phyloP scores from a whole-genome alignment of 257 asterid genomes.

The Primulina eburnea region DNA sequence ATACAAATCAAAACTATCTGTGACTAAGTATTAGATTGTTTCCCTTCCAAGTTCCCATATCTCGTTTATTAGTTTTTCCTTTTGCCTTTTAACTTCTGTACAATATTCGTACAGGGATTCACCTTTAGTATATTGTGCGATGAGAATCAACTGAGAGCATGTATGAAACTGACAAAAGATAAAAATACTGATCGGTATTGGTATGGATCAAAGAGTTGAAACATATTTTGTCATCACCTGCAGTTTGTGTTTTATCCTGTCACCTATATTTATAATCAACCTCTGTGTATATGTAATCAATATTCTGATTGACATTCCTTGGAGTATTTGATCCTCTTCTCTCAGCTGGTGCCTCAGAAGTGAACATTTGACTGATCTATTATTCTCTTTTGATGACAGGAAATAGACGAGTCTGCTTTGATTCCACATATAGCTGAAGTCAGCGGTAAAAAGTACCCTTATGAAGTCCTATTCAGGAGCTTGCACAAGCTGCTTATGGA shows the following conservation, averaged over 20 bases:
- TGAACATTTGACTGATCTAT: slow-evolving; percentile 13
- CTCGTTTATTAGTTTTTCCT: neutral
- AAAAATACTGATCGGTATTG: slow-evolving; percentile 8
- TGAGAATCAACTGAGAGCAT: slow-evolving; percentile 4
- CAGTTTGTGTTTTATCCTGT: slow-evolving; percentile 6
- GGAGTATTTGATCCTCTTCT: neutral
- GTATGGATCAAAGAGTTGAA: neutral
- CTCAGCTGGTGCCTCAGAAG: slow-evolving; percentile 10
- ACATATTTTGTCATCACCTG: slow-evolving; percentile 17
- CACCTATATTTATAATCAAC: slow-evolving; percentile 10
- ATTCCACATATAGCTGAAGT: slow-evolving; percentile 99
- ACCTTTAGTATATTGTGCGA: slow-evolving; percentile 13
- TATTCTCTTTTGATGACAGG: slow-evolving; percentile 47
- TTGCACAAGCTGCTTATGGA: slow-evolving; percentile 98
- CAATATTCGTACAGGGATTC: neutral
- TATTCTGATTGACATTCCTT: slow-evolving; percentile 16
- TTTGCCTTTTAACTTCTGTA: slow-evolving; percentile 1
- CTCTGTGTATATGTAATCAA: slow-evolving; percentile 1
- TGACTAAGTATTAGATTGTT: neutral
- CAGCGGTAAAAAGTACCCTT: slow-evolving; percentile 90
- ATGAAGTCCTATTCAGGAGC: slow-evolving; percentile 99
- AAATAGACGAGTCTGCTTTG: slow-evolving; percentile 95
- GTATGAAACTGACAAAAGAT: slow-evolving; percentile 13
- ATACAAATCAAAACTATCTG: slow-evolving; percentile 7
- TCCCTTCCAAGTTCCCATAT: neutral